Conservation (phyloP, 1,139 yeast species). For the Geotrichum macrosporum region DNA sequence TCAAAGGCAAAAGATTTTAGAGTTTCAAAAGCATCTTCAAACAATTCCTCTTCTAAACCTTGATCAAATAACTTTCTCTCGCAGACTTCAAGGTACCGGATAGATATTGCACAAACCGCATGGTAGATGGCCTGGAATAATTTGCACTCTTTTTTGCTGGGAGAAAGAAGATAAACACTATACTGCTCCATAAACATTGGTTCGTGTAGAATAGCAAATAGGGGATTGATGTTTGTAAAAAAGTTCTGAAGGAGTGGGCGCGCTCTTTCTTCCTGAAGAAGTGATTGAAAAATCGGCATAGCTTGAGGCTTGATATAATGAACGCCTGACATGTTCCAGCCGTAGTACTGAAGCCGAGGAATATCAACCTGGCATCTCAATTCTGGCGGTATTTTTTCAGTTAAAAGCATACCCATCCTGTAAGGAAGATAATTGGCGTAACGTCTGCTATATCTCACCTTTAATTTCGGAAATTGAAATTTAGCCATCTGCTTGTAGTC, state of each 20-base stretch:
- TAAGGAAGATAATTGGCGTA: constrained; percentile 20
- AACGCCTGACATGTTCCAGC: constrained; percentile 63
- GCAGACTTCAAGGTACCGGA: constrained; percentile 51
- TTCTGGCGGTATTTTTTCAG: constrained; percentile 26
- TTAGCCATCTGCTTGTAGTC: constrained; percentile 2
- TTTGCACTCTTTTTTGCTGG: constrained; percentile 33
- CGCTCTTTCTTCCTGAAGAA: constrained; percentile 21
- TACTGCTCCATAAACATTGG: constrained; percentile 52
- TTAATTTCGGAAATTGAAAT: constrained; percentile 1
- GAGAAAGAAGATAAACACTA: constrained; percentile 38
- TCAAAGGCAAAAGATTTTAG: constrained; percentile 53
- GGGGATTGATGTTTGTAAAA: constrained; percentile 51
- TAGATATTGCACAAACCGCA: constrained; percentile 49
- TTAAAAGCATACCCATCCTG: constrained; percentile 19
- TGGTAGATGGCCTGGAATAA: constrained; percentile 53
- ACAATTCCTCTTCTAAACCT: constrained; percentile 51
- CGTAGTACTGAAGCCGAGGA: constrained; percentile 59
- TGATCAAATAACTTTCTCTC: constrained; percentile 34
- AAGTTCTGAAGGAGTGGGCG: constrained; percentile 42
- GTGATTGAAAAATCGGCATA: constrained; percentile 37
- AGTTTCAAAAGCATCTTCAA: constrained; percentile 49
- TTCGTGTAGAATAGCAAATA: constrained; percentile 53
- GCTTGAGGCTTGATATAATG: constrained; percentile 46
- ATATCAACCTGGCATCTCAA: constrained; percentile 42
- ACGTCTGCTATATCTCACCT: constrained; percentile 19